Conservation (phyloP, 2,329 filamentous ascomycete genomes). For the Colletotrichum aenigma region DNA sequence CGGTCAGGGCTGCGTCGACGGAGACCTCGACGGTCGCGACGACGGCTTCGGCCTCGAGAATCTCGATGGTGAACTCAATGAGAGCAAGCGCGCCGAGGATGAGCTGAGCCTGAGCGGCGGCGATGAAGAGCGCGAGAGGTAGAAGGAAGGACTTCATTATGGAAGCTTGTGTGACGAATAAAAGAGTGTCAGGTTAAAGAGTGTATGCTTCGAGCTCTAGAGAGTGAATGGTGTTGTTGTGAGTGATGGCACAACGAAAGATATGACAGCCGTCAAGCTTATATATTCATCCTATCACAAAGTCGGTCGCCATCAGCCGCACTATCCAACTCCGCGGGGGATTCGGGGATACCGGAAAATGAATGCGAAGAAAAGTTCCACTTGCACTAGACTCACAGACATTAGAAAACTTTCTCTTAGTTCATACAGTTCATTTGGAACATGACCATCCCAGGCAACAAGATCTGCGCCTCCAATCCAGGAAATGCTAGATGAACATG, state of each 20-base stretch:
- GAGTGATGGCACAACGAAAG: background rate
- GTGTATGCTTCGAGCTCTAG: background rate
- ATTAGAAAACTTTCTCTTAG: background rate
- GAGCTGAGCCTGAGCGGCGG: background rate
- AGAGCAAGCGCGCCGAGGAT: background rate
- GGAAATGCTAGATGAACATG: background rate
- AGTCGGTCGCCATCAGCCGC: background rate
- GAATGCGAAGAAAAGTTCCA: background rate
- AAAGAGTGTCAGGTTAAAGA: background rate
- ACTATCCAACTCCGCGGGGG: background rate
- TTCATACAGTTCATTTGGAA: background rate
- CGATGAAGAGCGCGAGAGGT: background rate
- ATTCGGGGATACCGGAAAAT: background rate
- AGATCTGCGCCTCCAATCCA: background rate
- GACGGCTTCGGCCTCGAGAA: background rate
- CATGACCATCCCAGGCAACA: background rate
- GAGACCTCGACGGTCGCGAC: background rate
- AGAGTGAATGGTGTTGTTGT: background rate
- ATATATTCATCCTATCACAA: background rate
- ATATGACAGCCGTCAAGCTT: background rate
- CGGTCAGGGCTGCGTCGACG: background rate
- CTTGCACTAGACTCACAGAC: background rate
- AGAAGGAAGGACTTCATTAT: background rate
- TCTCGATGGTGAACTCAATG: background rate
- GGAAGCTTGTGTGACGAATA: too few relatives aligned